Evolutionary conservation across 257 asterid species (phyloP), one percentile per base, ranked within the genome.

Genomic region (Solanum chmielewskii): DNA sequence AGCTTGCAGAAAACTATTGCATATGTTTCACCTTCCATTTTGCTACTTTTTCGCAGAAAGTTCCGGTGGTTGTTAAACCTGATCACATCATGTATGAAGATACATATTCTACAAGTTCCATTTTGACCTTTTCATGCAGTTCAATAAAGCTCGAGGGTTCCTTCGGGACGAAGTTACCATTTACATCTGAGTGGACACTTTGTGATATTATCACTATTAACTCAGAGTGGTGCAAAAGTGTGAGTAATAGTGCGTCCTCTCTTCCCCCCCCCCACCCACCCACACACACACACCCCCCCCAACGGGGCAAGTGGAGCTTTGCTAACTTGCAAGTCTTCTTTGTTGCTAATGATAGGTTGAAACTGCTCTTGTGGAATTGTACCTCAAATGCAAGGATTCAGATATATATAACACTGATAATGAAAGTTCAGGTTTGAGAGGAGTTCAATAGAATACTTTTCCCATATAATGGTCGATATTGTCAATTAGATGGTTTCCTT

Each of bases 91-190:
- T 89, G 85, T 91, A 88, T 69, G 92, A 88, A 88, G 86, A 90
- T 29, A 75, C 59, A 83, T 90, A 66, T 88, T 93, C 90, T 86
- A 91, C 88, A 27, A 87, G 70, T 64, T 92, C 96, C 84, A 25
- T 21, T 25, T 87, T 96, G 91, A 91, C 90, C 7, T 96, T 96
- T 91, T 94, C 98, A 37, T 85, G 83, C 78, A 89, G 92, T 86
- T 89, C 82, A 89, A 87, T 96, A 88, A 92, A 86, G 86, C 90
- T 95, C 83, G 89, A 90, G 88, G 96, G 91, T 56, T 87, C 88
- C 82, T 64, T 82, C 85, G 92, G 89, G 76, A 85, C 85, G 62
- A 90, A 69, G 86, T 86, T 37, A 69, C 62, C 87, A 73, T 71
- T 44, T 88, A 81, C 88, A 90, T 84, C 85, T 88, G 90, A 89